Percentiles rank a stretch among this genome's conserved stretches.
Conservation (phyloP, 2,329 filamentous ascomycete species). For the Aspergillus glaucus region DNA sequence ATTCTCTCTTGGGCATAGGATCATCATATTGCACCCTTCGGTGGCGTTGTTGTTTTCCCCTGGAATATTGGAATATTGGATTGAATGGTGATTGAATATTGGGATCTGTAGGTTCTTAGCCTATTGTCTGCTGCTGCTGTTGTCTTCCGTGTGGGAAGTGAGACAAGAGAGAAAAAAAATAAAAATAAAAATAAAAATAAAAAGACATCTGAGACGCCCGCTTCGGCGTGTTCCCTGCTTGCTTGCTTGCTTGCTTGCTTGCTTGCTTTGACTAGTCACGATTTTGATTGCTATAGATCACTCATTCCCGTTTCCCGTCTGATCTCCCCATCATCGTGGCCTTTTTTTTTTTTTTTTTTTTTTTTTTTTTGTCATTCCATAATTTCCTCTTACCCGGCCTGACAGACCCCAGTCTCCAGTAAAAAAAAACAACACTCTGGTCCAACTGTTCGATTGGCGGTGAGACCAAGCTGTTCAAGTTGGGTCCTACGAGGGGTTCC, state of each 20-base stretch:
- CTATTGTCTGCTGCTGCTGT: neutral
- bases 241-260: neutral
- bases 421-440: neutral
- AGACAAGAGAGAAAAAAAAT: neutral
- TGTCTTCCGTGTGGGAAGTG: neutral
- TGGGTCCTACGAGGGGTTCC: neutral
- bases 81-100: too few relatives aligned
- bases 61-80: constrained; percentile 1
- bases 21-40: constrained; percentile 6
- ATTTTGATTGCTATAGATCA: neutral
- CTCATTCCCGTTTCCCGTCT: constrained; percentile 4
- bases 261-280: neutral
- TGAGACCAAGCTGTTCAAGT: constrained; percentile 1
- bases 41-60: constrained; percentile 2
- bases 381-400: neutral
- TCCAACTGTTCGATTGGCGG: constrained; percentile 5
- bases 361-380: neutral
- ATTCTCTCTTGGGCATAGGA: constrained; percentile 13
- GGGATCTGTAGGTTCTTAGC: too few relatives aligned
- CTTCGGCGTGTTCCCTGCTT: constrained; percentile 9
- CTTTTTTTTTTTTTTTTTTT: neutral
- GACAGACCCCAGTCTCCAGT: neutral
- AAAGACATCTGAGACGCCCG: neutral
- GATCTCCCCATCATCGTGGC: constrained; percentile 8
- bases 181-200: neutral